phyloP scores from a whole-genome alignment of 169 alveolate species.

The Pseudocohnilembus persalinus region DNA sequence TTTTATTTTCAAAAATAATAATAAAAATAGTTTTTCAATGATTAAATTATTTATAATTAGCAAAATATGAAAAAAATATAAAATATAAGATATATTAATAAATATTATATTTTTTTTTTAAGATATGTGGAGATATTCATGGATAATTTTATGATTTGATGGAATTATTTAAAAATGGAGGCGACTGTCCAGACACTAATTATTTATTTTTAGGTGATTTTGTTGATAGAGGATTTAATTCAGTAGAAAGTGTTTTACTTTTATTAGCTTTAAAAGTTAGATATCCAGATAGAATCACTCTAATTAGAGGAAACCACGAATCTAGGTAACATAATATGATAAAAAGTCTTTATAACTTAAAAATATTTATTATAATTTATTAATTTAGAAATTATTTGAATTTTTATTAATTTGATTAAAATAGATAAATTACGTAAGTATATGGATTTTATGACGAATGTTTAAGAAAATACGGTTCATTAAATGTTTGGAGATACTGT shows the following conservation, averaged over 20 bases:
- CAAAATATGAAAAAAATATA: too few relatives aligned
- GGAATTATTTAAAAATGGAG: conserved; percentile 93
- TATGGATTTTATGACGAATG: conserved; percentile 99
- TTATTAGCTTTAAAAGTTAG: conserved; percentile 96
- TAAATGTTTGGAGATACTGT: conserved; percentile 97
- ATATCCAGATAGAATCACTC: conserved; percentile 96
- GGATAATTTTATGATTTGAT: conserved; percentile 96
- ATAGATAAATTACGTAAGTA: conserved; percentile 79
- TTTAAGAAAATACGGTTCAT: conserved; percentile 97
- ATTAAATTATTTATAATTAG: not conserved
- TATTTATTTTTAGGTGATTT: conserved; percentile 99
- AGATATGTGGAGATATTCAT: conserved; percentile 97
- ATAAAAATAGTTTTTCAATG: too few relatives aligned
- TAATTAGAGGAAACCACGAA: conserved; percentile 99
- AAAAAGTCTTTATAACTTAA: conserved; percentile 94
- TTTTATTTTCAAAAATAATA: too few relatives aligned
- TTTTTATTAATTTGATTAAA: not conserved
- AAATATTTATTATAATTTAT: conserved; percentile 31
- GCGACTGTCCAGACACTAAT: conserved; percentile 90
- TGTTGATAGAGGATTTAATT: conserved; percentile 99
- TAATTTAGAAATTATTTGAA: conserved; percentile 1
- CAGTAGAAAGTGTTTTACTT: conserved; percentile 98
- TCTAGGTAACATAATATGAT: conserved; percentile 92
- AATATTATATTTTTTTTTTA: not conserved
- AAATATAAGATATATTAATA: not conserved